phyloP scores from a whole-genome alignment of 2,329 filamentous ascomycete genomes.

The Trichoderma semiorbis region DNA sequence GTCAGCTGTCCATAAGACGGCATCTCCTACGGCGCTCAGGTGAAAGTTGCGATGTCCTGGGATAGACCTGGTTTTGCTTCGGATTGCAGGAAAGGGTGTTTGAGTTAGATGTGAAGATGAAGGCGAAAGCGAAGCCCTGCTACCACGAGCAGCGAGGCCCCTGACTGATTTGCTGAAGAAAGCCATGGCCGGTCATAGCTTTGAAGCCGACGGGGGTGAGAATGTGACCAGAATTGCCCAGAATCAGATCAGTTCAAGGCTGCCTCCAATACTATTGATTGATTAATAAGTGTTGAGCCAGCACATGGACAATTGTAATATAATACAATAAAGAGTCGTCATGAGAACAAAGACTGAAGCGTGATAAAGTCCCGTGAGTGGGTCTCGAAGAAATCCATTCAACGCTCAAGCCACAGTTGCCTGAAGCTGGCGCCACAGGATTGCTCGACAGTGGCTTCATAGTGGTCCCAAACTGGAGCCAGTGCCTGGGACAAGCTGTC shows the following conservation, averaged over 20 bases:
- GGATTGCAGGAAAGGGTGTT: neutral
- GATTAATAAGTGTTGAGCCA: neutral
- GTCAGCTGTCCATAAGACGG: constrained; percentile 40
- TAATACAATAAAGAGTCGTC: neutral
- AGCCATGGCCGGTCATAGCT: constrained; percentile 18
- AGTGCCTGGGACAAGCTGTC: constrained; percentile 15
- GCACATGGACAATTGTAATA: neutral
- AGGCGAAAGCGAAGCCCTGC: neutral
- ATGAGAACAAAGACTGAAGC: constrained; percentile 6
- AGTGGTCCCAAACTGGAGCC: neutral
- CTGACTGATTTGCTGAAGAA: constrained; percentile 10
- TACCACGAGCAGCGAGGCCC: constrained; percentile 2
- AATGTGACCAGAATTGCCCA: neutral
- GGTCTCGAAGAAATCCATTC: neutral
- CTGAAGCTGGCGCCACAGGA: constrained; percentile 17
- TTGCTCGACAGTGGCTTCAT: neutral
- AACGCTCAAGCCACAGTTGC: neutral
- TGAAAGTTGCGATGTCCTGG: constrained; percentile 31
- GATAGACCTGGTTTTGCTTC: neutral
- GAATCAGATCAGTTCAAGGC: neutral
- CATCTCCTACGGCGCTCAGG: constrained; percentile 31
- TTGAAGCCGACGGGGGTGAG: neutral
- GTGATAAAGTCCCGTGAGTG: constrained; percentile 18
- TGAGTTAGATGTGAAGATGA: neutral
- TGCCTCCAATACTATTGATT: neutral